Evolutionary conservation across 2,329 filamentous ascomycete species (phyloP), one percentile per base, ranked within the genome.

Genomic region (Clonostachys chloroleuca): DNA sequence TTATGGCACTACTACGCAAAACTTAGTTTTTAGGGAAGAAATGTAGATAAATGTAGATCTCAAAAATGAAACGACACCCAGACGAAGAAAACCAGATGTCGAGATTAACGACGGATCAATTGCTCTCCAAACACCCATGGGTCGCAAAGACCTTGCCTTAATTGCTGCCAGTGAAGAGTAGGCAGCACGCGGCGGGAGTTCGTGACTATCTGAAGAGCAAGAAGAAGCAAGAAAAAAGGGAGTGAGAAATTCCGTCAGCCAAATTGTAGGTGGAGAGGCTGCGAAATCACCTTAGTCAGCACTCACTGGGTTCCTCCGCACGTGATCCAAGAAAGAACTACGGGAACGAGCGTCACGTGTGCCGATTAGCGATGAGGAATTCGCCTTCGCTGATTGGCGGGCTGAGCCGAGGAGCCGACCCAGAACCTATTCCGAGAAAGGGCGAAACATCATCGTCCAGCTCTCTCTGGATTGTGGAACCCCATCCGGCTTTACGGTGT

Each of bases 41-140:
- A 73, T 78, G 75, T 78, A 75, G 74, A 78, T 78, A 52, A 66
- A 73, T 78, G 75, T 78, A 75, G 74, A 78, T 78, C 74, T 74
- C 73, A 68, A 69, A 30, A 75, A 76, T 78, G 75, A 78, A 78
- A 78, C 75, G 69, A 65, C 67, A 70, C 65, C 63, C 69, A 72
- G 73, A 78, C 67, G 64, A 30, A 70, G 63, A 58, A 49, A 61
- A 66, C 66, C 68, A 68, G 68, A 57, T 68, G 72, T 65, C 72
- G 75, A 73, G 75, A 78, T 78, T 78, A 78, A 78, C 74, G 74
- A 77, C 67, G 72, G 74, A 77, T 74, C 73, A 52, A 58, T 59
- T 61, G 52, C 65, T 77, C 74, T 77, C 58, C 66, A 66, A 72
- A 60, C 55, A 56, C 60, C 65, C 60, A 57, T 47, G 45, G 56